Conservation (phyloP, 129 eudicot genomes). For the Apium graveolens region DNA sequence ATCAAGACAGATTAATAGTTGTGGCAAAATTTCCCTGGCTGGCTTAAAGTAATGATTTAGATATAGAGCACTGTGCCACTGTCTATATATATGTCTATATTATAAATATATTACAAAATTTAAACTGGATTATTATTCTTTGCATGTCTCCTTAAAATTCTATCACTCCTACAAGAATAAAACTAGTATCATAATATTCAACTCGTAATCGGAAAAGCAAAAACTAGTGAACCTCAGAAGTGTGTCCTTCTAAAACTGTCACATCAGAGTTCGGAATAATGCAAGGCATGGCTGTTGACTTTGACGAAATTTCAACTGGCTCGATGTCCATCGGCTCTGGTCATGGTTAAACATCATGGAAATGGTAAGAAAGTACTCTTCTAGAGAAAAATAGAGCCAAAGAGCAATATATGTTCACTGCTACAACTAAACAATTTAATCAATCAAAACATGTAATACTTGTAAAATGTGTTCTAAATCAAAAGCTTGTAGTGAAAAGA, state of each 20-base stretch:
- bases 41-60: not conserved
- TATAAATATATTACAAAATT: not conserved
- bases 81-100: no score
- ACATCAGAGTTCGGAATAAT: slow-evolving; percentile 65
- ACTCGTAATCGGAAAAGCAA: not conserved
- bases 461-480: not conserved
- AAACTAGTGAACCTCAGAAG: slow-evolving; percentile 63
- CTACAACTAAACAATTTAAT: not conserved
- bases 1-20: not conserved
- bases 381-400: not conserved
- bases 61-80: not conserved
- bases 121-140: not conserved
- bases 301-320: slow-evolving; percentile 62
- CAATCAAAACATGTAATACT: not conserved
- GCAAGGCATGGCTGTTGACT: slow-evolving; percentile 35
- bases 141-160: not conserved
- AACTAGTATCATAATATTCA: not conserved
- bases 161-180: not conserved
- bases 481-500: not conserved
- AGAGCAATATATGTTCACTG: not conserved
- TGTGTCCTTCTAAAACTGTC: slow-evolving; percentile 72
- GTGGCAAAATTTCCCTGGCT: not conserved
- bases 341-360: slow-evolving; percentile 29
- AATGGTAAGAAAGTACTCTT: not conserved
- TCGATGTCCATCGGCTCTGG: slow-evolving; percentile 86